phyloP scores from a whole-genome alignment of 495 filamentous ascomycete species.

The Copromyces sp. region DNA sequence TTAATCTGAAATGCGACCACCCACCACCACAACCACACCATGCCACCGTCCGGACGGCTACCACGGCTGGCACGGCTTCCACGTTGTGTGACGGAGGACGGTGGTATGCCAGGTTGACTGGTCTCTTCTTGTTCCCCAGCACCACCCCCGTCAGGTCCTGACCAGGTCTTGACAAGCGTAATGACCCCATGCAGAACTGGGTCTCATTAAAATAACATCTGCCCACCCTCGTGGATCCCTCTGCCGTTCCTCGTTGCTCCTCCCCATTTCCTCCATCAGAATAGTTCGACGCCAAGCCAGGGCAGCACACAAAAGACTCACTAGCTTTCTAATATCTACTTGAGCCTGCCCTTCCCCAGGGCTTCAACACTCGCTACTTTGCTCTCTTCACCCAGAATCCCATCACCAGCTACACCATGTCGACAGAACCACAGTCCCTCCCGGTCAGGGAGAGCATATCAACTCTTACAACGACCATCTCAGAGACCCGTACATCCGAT shows the following conservation, averaged over 20 bases:
- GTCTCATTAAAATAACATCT: neutral
- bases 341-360: neutral
- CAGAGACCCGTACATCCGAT: neutral
- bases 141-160: neutral
- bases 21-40: neutral
- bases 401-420: neutral
- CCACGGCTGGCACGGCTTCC: neutral
- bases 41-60: neutral
- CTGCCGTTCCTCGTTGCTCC: neutral
- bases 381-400: neutral
- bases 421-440: neutral
- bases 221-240: neutral
- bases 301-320: neutral
- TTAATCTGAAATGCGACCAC: neutral
- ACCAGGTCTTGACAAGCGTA: neutral
- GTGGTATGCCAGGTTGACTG: neutral
- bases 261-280: neutral
- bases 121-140: neutral
- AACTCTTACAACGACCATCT: neutral
- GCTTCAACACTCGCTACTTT: neutral
- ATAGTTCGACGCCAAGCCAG: neutral
- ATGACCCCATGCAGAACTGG: neutral
- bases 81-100: neutral
- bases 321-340: neutral
- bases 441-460: neutral